phyloP scores from a whole-genome alignment of 2,329 filamentous ascomycete species.

The Alternaria incomplexa region DNA sequence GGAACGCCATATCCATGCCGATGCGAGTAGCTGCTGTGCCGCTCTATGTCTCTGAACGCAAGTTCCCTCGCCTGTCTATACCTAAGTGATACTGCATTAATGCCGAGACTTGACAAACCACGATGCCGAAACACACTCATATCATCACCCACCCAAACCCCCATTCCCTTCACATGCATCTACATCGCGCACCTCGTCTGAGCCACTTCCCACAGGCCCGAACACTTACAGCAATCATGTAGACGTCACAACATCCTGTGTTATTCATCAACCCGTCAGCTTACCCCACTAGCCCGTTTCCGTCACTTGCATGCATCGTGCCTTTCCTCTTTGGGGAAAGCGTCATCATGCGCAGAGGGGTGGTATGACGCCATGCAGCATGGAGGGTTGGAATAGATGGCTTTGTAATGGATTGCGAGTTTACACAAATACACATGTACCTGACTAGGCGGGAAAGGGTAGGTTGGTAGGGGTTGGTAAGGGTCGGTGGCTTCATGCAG shows the following conservation, averaged over 20 bases:
- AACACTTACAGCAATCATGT: too few species aligned
- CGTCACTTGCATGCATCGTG: neutral
- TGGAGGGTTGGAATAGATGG: neutral
- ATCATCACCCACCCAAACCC: too few species aligned
- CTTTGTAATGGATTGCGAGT: neutral
- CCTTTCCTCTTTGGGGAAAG: neutral
- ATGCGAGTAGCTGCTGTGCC: too few species aligned
- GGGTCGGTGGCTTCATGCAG: neutral
- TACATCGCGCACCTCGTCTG: neutral
- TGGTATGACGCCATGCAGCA: neutral
- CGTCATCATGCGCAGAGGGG: neutral
- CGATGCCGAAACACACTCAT: too few species aligned
- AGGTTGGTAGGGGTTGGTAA: too few species aligned
- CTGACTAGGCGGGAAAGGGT: too few species aligned
- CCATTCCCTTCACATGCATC: neutral
- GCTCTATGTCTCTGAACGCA: too few species aligned
- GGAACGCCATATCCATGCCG: too few species aligned
- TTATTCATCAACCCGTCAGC: conserved; percentile 6
- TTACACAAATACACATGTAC: neutral
- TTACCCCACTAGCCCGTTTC: neutral
- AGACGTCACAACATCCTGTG: neutral
- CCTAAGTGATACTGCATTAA: neutral
- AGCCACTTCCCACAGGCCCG: neutral
- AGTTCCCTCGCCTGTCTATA: too few species aligned
- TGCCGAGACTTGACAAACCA: neutral